Evolutionary conservation across 2,329 filamentous ascomycete species (phyloP).

Genomic region (Amauroascus verrucosus): DNA sequence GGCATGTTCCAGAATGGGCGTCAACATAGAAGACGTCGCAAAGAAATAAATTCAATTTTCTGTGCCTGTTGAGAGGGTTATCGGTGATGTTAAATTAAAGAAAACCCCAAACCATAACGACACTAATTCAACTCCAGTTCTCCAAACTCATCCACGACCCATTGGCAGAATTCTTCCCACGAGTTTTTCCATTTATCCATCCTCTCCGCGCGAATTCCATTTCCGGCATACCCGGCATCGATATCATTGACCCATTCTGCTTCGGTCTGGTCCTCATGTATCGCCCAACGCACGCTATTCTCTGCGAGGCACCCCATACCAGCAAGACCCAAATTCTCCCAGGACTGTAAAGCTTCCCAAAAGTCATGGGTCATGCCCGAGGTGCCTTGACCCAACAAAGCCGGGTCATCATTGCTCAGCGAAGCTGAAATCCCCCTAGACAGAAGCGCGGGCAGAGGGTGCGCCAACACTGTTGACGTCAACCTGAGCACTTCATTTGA

Average conservation of each 20-base stretch:
- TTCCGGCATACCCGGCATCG: conserved; percentile 61
- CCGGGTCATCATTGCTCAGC: conserved; percentile 84
- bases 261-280: conserved; percentile 66
- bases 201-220: conserved; percentile 58
- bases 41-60: too few species aligned
- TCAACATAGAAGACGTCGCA: too few species aligned
- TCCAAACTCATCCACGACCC: conserved; percentile 54
- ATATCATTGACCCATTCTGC: conserved; percentile 64
- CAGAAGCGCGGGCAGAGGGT: conserved; percentile 68
- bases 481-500: conserved; percentile 83
- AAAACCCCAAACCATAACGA: too few species aligned
- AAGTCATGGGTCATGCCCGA: conserved; percentile 85
- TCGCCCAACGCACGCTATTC: conserved; percentile 84
- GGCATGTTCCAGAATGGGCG: too few species aligned
- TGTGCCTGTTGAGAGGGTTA: too few species aligned
- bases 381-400: conserved; percentile 71
- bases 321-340: conserved; percentile 81
- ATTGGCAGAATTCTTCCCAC: conserved; percentile 86
- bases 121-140: neutral
- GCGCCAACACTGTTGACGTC: conserved; percentile 62
- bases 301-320: conserved; percentile 80
- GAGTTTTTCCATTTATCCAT: conserved; percentile 68
- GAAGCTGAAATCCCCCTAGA: conserved; percentile 74
- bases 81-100: too few species aligned
- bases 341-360: conserved; percentile 84